Evolutionary conservation across 2,329 filamentous ascomycete species (phyloP).

Genomic region (Berkeleyomyces rouxiae): DNA sequence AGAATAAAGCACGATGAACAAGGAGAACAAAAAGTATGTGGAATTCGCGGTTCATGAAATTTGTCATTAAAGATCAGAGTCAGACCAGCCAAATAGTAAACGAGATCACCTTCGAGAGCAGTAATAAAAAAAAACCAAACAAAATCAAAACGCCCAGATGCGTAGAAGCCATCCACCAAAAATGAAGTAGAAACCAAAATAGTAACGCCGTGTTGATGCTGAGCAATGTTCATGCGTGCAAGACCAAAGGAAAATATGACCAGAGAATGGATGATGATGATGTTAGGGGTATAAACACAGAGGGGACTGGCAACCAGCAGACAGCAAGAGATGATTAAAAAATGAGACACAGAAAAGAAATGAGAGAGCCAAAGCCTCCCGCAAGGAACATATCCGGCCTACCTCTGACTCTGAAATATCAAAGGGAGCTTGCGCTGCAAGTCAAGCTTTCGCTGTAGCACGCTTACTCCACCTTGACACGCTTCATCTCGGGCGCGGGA

Average conservation of each 20-base stretch:
- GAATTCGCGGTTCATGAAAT: background rate
- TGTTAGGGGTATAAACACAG: slow-evolving; percentile 11
- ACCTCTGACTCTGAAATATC: background rate
- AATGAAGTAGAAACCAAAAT: background rate
- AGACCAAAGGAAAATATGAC: background rate
- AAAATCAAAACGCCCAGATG: background rate
- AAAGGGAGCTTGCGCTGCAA: background rate
- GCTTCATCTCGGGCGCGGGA: slow-evolving; percentile 31
- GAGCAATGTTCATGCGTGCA: background rate
- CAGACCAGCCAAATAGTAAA: background rate
- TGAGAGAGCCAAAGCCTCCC: background rate
- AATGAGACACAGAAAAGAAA: slow-evolving; percentile 10
- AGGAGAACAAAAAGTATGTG: background rate
- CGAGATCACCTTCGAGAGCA: background rate
- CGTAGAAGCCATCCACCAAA: background rate
- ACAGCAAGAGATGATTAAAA: background rate
- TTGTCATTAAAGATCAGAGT: slow-evolving; percentile 1
- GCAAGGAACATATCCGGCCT: background rate
- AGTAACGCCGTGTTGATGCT: slow-evolving; percentile 4
- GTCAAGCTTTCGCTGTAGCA: too few relatives aligned
- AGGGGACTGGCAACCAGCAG: slow-evolving; percentile 1
- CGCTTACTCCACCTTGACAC: slow-evolving; percentile 32
- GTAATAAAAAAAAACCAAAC: background rate
- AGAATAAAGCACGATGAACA: background rate
- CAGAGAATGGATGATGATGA: background rate